Evolutionary conservation across 2,329 filamentous ascomycete species (phyloP).

Genomic region (Aspergillus novoparasiticus): DNA sequence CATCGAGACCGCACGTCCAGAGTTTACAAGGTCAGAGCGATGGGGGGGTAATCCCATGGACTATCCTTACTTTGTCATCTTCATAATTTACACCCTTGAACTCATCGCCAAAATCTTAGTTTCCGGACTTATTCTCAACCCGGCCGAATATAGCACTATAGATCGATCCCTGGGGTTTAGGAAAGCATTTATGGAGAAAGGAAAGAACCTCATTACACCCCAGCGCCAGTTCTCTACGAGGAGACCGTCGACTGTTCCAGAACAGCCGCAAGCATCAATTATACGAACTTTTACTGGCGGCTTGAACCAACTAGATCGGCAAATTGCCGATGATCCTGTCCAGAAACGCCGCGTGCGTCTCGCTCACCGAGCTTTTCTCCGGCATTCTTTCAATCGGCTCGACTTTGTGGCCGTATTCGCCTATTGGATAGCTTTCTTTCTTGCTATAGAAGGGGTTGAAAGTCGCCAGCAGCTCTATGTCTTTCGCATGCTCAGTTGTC

Average conservation of each 20-base stretch:
- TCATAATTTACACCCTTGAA: conserved; percentile 87
- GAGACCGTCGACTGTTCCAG: conserved; percentile 48
- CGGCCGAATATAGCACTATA: conserved; percentile 87
- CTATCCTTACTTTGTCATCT: conserved; percentile 79
- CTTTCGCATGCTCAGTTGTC: conserved; percentile 94
- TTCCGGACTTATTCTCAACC: conserved; percentile 89
- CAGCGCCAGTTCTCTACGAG: conserved; percentile 70
- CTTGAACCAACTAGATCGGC: conserved; percentile 64
- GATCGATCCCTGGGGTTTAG: conserved; percentile 75
- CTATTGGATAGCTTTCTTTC: conserved; percentile 86
- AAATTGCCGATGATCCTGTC: conserved; percentile 63
- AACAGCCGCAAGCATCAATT: conserved; percentile 56
- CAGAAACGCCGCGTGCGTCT: conserved; percentile 82
- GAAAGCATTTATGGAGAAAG: conserved; percentile 74
- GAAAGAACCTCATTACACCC: conserved; percentile 77
- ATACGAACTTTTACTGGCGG: conserved; percentile 76
- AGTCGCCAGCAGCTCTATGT: conserved; percentile 74
- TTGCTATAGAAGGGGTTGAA: conserved; percentile 72
- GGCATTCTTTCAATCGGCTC: conserved; percentile 92
- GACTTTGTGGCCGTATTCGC: conserved; percentile 94
- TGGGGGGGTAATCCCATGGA: conserved; percentile 73
- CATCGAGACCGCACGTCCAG: conserved; percentile 74
- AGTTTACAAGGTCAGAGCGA: conserved; percentile 61
- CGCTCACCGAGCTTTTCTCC: conserved; percentile 85
- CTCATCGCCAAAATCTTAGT: conserved; percentile 82